Conservation (phyloP, 1,139 yeast genomes). For the Geotrichum siamense region DNA sequence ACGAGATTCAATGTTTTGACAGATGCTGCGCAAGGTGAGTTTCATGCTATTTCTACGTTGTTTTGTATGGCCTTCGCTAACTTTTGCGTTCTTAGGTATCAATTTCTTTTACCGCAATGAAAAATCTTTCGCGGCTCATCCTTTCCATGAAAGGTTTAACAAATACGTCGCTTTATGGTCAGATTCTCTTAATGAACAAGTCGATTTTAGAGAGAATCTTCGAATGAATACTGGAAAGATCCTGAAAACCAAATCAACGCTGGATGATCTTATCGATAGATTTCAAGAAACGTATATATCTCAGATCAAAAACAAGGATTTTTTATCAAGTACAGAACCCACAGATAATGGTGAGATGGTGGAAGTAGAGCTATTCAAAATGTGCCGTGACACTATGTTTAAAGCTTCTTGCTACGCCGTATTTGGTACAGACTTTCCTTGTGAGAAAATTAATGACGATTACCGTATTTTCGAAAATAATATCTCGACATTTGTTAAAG, state of each 20-base stretch:
- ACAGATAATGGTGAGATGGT: conserved; percentile 1
- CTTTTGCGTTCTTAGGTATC: too few relatives aligned
- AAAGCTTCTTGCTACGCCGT: conserved; percentile 16
- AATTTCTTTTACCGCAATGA: conserved; percentile 10
- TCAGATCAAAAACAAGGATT: neutral
- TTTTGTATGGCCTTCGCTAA: neutral
- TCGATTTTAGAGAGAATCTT: conserved; percentile 9
- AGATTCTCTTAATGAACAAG: conserved; percentile 7
- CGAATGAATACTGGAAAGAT: conserved; percentile 4
- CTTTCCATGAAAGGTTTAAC: conserved; percentile 13
- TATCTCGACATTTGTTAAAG: conserved; percentile 10
- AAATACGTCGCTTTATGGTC: conserved; percentile 9
- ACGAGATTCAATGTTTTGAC: conserved; percentile 8
- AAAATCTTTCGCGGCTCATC: conserved; percentile 4
- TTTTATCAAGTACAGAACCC: neutral
- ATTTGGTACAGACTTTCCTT: conserved; percentile 16
- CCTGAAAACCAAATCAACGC: conserved; percentile 1
- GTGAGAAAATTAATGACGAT: conserved; percentile 9
- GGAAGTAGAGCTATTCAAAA: conserved; percentile 8
- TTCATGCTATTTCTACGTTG: neutral
- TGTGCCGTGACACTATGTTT: conserved; percentile 10
- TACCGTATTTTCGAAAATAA: conserved; percentile 12
- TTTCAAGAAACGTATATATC: conserved; percentile 1
- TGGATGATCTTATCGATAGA: conserved; percentile 4
- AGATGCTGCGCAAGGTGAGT: conserved; percentile 9